phyloP scores from a whole-genome alignment of 75 land plant genomes.

The Sequoia sempervirens region DNA sequence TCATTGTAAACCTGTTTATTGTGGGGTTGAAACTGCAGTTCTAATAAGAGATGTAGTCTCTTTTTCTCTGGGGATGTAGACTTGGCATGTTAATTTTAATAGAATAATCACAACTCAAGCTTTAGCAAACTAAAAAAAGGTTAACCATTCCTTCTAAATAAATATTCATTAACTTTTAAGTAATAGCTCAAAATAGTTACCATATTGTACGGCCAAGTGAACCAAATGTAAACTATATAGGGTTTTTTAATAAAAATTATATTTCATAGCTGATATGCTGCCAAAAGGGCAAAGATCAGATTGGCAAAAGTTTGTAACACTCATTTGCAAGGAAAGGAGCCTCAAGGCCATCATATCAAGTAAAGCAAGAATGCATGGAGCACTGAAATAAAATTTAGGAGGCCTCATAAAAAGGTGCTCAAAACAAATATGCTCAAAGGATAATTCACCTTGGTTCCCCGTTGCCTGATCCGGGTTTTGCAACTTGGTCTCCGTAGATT shows the following conservation, averaged over 20 bases:
- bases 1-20: no score
- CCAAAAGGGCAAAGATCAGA: not conserved
- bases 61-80: no score
- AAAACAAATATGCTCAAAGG: conserved; percentile 7
- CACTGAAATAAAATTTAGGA: not conserved
- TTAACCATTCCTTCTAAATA: no score
- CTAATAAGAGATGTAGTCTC: no score
- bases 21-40: no score
- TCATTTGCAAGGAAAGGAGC: not conserved
- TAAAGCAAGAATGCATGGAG: not conserved
- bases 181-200: no score
- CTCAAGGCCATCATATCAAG: not conserved
- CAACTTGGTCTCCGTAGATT: conserved; percentile 85
- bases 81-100: no score
- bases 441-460: conserved; percentile 84
- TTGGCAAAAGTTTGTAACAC: not conserved
- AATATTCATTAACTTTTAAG: no score
- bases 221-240: not conserved
- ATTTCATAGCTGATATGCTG: no score
- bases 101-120: no score
- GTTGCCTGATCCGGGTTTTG: conserved; percentile 87
- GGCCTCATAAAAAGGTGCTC: not conserved
- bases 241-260: not conserved
- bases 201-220: not conserved
- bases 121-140: no score